phyloP scores from a whole-genome alignment of 2,329 filamentous ascomycete species.

The Piedraia hortae region DNA sequence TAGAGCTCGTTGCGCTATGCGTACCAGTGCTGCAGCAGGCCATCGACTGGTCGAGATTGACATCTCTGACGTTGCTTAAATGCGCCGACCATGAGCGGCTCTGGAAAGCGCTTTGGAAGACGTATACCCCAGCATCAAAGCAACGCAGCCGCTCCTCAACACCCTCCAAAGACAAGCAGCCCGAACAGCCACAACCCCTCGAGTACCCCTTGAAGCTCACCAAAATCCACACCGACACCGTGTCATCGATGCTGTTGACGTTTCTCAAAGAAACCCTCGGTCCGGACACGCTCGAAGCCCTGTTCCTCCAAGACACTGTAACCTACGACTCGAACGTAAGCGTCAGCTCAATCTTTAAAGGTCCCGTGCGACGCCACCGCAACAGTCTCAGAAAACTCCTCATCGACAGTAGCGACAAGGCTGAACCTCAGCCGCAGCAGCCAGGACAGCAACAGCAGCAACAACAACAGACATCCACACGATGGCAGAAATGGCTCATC shows the following conservation, averaged over 20 bases:
- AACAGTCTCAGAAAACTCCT: constrained; percentile 44
- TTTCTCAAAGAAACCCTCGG: constrained; percentile 55
- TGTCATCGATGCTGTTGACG: constrained; percentile 37
- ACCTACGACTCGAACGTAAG: constrained; percentile 29
- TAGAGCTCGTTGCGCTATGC: constrained; percentile 49
- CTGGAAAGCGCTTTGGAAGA: constrained; percentile 43
- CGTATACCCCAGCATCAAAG: constrained; percentile 15
- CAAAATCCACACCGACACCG: constrained; percentile 46
- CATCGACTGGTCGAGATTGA: constrained; percentile 48
- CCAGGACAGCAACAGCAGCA: too few relatives aligned
- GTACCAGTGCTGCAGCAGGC: constrained; percentile 40
- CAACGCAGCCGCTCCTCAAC: constrained; percentile 9
- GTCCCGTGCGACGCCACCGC: constrained; percentile 41
- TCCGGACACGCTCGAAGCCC: constrained; percentile 50
- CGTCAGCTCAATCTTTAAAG: constrained; percentile 43
- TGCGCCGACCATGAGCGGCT: constrained; percentile 46
- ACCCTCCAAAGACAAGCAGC: constrained; percentile 7
- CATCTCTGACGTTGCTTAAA: constrained; percentile 43
- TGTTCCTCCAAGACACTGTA: constrained; percentile 44
- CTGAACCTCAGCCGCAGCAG: constrained; percentile 15
- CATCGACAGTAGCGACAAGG: constrained; percentile 38
- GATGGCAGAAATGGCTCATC: constrained; percentile 45
- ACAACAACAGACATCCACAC: constrained; percentile 14
- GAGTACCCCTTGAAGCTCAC: constrained; percentile 39
- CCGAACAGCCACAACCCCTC: constrained; percentile 3